Evolutionary conservation across 148 eudicot genomes (phyloP), one percentile per base, ranked within the genome.

Genomic region (Silene uniflora): DNA sequence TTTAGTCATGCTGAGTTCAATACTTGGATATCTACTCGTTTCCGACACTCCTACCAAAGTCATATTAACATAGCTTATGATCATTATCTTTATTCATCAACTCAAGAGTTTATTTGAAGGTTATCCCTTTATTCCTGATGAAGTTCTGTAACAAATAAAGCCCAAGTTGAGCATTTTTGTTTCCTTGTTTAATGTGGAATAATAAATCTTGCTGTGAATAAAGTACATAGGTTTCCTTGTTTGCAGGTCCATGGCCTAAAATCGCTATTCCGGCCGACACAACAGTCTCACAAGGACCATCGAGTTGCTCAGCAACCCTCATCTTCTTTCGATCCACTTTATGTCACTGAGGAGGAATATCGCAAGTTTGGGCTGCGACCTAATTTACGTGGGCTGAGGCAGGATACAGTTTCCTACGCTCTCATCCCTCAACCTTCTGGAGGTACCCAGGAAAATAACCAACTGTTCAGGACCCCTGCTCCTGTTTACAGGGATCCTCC

Each of bases 181-280:
- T n/a, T 19, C 62, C 16, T 1, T 59, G 62, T 14, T 14, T 11
- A 65, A 29, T 2, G 10, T 27, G n/a, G n/a, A n/a, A n/a, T n/a
- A 14, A 25, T 29, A 29, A 66, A 19, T 42, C 27, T 52, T 54
- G 62, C 44, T 54, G 42, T 54, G 62, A 54, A 27, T 56, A 22
- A 69, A 21, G 25, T 71, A 71, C 59, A 1, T 13, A 69, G 32
- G 11, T 56, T 71, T 13, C 19, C 32, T 19, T 61, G 58, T 80
- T 74, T 82, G 79, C 89, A 93, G 98, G 98, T 88, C 25, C 79
- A 81, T 73, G 82, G 81, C 44, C 90, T 93, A 25, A 75, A 55
- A 25, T 25, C 76, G 3, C 71, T 91, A n/a, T 93, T 89, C 78
- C 81, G 72, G 24, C 88, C 90, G 19, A 69, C 68, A 55, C 91